Evolutionary conservation across 2,329 filamentous ascomycete genomes (phyloP).

Genomic region (Aspergillus jensenii): DNA sequence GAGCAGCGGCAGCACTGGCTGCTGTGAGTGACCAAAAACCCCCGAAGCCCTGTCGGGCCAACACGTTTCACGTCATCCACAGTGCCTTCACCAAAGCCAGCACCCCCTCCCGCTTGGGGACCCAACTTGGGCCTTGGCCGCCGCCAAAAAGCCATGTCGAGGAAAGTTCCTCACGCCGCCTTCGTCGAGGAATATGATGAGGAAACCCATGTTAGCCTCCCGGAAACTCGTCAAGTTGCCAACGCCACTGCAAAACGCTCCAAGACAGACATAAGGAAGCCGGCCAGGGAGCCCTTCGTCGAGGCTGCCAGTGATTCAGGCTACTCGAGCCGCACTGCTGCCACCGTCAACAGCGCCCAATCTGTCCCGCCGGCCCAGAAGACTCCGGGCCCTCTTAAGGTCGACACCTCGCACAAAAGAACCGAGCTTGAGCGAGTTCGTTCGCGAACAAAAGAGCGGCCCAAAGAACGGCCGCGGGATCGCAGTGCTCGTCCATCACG

Average conservation of each 20-base stretch:
- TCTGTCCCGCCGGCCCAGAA: slow-evolving; percentile 47
- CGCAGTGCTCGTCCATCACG: slow-evolving; percentile 26
- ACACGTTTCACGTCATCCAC: slow-evolving; percentile 31
- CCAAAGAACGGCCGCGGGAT: slow-evolving; percentile 35
- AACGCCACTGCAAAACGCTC: slow-evolving; percentile 53
- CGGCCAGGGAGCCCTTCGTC: slow-evolving; percentile 33
- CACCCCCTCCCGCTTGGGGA: slow-evolving; percentile 26
- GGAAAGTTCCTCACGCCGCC: slow-evolving; percentile 42
- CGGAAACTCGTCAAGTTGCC: slow-evolving; percentile 50
- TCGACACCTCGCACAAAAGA: slow-evolving; percentile 35
- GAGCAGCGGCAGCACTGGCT: slow-evolving; percentile 22
- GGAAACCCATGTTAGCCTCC: slow-evolving; percentile 41
- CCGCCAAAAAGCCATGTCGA: slow-evolving; percentile 37
- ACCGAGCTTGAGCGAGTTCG: slow-evolving; percentile 27
- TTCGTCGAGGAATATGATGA: slow-evolving; percentile 52
- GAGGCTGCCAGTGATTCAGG: slow-evolving; percentile 61
- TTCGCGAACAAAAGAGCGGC: slow-evolving; percentile 34
- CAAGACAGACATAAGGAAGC: slow-evolving; percentile 41
- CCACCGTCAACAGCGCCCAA: slow-evolving; percentile 54
- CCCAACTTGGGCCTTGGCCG: slow-evolving; percentile 28
- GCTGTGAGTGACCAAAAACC: slow-evolving; percentile 20
- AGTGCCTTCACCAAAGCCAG: slow-evolving; percentile 21
- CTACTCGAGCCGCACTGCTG: slow-evolving; percentile 60
- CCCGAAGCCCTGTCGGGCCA: slow-evolving; percentile 25
- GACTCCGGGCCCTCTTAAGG: slow-evolving; percentile 37